A percentile compares a stretch with the other conserved stretches of the same genome.
phyloP scores from a whole-genome alignment of 495 filamentous ascomycete genomes.

The Barbatosphaeria neglecta region DNA sequence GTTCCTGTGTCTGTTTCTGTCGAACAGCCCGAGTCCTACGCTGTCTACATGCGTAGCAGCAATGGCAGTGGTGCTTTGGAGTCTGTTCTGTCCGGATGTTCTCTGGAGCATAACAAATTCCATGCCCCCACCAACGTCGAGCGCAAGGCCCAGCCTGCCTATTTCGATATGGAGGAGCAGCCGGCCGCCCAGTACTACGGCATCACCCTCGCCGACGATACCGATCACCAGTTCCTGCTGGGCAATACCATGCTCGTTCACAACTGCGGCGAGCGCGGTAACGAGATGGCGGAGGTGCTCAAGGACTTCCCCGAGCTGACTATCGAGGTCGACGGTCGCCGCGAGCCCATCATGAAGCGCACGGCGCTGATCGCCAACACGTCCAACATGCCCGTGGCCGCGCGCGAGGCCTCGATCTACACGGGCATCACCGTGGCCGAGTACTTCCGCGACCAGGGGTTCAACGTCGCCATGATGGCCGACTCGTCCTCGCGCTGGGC shows the following conservation, averaged over 20 bases:
- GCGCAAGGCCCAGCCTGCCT: no score
- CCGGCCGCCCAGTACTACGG: no score
- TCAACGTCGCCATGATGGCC: conserved; percentile 98
- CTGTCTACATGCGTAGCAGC: no score
- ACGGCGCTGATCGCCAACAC: conserved; percentile 98
- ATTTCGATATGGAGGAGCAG: no score
- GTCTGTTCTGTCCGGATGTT: no score
- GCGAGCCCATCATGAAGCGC: conserved; percentile 99
- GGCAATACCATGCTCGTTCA: neutral
- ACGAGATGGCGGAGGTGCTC: conserved; percentile 99
- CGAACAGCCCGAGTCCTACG: no score
- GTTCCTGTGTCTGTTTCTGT: no score
- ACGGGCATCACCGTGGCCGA: conserved; percentile 97
- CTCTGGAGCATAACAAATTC: no score
- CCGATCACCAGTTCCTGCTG: no score
- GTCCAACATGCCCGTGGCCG: conserved; percentile 99
- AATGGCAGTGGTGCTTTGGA: no score
- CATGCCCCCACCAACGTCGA: no score
- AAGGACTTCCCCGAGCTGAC: conserved; percentile 98
- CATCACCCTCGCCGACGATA: no score
- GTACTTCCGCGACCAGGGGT: conserved; percentile 97
- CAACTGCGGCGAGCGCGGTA: conserved; percentile 72
- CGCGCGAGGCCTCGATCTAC: conserved; percentile 97
- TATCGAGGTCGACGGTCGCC: conserved; percentile 80
- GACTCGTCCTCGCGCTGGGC: conserved; percentile 98